Evolutionary conservation across 306 rosid genomes (phyloP).

Genomic region (Hylodesmum podocarpum): DNA sequence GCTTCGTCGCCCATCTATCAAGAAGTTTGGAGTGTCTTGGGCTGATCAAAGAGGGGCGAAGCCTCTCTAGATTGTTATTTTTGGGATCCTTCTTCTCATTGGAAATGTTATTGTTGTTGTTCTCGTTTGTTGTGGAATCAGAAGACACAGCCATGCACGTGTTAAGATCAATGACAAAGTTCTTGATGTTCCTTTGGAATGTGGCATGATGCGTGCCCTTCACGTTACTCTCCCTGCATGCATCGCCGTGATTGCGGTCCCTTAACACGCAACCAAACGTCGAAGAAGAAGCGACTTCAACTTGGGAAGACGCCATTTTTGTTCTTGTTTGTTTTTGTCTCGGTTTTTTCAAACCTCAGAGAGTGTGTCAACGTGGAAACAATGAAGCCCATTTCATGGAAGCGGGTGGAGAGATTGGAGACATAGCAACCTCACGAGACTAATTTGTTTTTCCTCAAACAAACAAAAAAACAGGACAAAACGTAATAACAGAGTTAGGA

Average conservation of each 20-base stretch:
- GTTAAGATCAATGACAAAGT: conserved; percentile 53
- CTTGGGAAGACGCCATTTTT: conserved; percentile 71
- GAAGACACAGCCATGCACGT: conserved; percentile 46
- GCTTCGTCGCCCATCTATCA: conserved; percentile 42
- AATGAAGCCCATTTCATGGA: conserved; percentile 30
- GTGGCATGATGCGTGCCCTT: conserved; percentile 33
- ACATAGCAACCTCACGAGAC: conserved; percentile 27
- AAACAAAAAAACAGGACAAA: not conserved
- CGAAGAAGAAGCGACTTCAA: conserved; percentile 58
- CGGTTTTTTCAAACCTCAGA: not conserved
- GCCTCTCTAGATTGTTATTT: not conserved
- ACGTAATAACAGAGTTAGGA: conserved; percentile 24
- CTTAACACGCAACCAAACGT: conserved; percentile 70
- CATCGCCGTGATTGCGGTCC: conserved; percentile 58
- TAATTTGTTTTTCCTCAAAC: not conserved
- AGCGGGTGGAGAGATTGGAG: conserved; percentile 16
- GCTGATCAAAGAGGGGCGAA: conserved; percentile 4
- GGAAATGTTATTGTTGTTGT: not conserved
- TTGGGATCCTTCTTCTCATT: not conserved
- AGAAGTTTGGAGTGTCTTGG: conserved; percentile 29
- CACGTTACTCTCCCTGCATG: conserved; percentile 45
- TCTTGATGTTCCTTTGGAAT: conserved; percentile 53
- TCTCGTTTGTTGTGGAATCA: conserved; percentile 29
- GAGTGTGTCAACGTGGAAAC: not conserved
- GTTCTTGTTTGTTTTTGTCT: not conserved